Conservation (phyloP, 2,329 filamentous ascomycete species). For the Aplosporella prunicola region DNA sequence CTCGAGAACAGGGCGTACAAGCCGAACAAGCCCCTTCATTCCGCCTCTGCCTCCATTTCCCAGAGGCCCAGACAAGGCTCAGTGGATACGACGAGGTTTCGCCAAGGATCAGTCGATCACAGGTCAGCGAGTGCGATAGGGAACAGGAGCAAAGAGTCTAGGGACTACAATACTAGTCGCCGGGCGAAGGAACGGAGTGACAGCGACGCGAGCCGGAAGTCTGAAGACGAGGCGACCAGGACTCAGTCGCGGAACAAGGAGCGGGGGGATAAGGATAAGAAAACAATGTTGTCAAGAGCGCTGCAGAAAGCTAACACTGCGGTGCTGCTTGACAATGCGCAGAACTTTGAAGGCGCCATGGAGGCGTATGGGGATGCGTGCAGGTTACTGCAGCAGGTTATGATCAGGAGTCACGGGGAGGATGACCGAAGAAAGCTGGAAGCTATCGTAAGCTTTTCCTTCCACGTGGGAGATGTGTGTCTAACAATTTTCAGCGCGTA, state of each 20-base stretch:
- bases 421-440: conserved; percentile 87
- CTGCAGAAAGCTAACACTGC: conserved; percentile 93
- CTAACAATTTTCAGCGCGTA: conserved; percentile 50
- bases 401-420: conserved; percentile 71
- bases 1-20: conserved; percentile 4
- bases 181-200: conserved; percentile 8
- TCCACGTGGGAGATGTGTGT: neutral
- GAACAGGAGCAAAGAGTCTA: neutral
- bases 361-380: conserved; percentile 89
- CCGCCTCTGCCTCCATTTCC: conserved; percentile 3
- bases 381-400: conserved; percentile 74
- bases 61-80: no score
- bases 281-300: conserved; percentile 92
- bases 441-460: conserved; percentile 63
- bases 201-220: conserved; percentile 7
- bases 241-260: conserved; percentile 30
- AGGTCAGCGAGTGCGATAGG: conserved; percentile 4
- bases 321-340: conserved; percentile 89
- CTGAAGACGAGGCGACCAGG: conserved; percentile 8
- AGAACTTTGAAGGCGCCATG: conserved; percentile 86
- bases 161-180: neutral
- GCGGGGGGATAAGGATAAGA: conserved; percentile 50
- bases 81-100: conserved; percentile 4
- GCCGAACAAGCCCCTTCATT: conserved; percentile 2
- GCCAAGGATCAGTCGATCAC: conserved; percentile 2